These are phyloP conservation scores for Talaromyces sp. DNA, from an alignment of 2,329 filamentous ascomycete species.

Conservation along the genomic window DNA sequence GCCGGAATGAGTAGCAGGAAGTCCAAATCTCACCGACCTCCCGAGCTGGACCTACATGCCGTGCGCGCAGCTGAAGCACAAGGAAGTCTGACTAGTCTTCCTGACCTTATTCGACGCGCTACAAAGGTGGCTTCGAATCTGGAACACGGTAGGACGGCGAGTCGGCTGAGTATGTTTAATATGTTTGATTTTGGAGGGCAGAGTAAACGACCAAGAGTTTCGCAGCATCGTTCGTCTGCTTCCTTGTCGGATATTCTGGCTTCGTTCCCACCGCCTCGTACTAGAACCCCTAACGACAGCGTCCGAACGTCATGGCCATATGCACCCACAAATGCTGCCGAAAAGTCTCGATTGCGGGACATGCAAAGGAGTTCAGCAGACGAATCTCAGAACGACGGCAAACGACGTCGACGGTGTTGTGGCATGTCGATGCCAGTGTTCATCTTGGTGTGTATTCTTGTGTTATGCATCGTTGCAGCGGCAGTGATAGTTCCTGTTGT, in stretches of 20 bases:
- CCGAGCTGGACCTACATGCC: slow-evolving; percentile 73
- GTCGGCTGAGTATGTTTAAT: slow-evolving; percentile 51
- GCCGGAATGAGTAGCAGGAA: slow-evolving; percentile 39
- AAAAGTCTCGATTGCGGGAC: slow-evolving; percentile 31
- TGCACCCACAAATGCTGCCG: slow-evolving; percentile 23
- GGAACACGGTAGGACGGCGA: slow-evolving; percentile 69
- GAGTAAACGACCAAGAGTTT: slow-evolving; percentile 7
- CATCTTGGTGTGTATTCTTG: slow-evolving; percentile 58
- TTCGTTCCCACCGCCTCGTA: slow-evolving; percentile 57
- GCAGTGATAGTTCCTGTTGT: slow-evolving; percentile 74
- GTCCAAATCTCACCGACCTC: slow-evolving; percentile 50
- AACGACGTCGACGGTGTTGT: slow-evolving; percentile 61
- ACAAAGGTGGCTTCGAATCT: slow-evolving; percentile 82
- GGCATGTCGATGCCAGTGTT: slow-evolving; percentile 79
- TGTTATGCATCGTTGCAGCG: slow-evolving; percentile 68
- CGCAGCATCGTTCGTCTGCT: slow-evolving; percentile 41
- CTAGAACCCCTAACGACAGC: slow-evolving; percentile 41
- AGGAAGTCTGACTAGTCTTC: slow-evolving; percentile 84
- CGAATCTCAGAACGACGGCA: slow-evolving; percentile 18
- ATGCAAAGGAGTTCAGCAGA: slow-evolving; percentile 20
- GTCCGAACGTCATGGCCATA: slow-evolving; percentile 34
- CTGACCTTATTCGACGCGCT: slow-evolving; percentile 83
- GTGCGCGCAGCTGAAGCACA: slow-evolving; percentile 75
- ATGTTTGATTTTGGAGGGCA: slow-evolving; percentile 33
- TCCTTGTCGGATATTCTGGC: slow-evolving; percentile 61